Percentiles rank a stretch among this genome's conserved stretches.
phyloP scores from a whole-genome alignment of 768 basidiomycete genomes.

The Tephrocybe rancida region DNA sequence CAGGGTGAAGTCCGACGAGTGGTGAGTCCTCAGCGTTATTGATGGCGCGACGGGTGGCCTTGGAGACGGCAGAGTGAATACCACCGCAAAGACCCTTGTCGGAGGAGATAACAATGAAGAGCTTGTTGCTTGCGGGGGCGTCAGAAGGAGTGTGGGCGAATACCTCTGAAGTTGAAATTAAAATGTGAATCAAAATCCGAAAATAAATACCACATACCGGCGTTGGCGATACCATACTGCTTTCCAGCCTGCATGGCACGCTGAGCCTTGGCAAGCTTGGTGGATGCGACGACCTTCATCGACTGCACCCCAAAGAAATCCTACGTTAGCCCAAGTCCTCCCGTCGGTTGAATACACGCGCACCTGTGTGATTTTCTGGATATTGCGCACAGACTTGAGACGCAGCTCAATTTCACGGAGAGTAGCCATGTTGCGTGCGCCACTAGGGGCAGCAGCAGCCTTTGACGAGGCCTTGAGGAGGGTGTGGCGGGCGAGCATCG shows the following conservation, averaged over 20 bases:
- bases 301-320: constrained; percentile 51
- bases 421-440: constrained; percentile 91
- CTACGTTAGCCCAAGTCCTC: not conserved
- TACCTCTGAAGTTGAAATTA: constrained; percentile 61
- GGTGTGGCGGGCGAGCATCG: constrained; percentile 51
- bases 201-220: constrained; percentile 47
- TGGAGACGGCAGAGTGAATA: constrained; percentile 96
- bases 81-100: constrained; percentile 99
- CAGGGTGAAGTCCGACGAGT: constrained; percentile 39
- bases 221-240: constrained; percentile 89
- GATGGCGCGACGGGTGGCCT: constrained; percentile 79
- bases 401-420: constrained; percentile 97
- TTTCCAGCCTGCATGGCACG: constrained; percentile 91
- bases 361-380: constrained; percentile 99
- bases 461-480: constrained; percentile 41
- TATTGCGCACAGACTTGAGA: constrained; percentile 94
- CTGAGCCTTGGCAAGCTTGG: constrained; percentile 94
- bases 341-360: constrained; percentile 21
- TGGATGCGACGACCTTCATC: constrained; percentile 99
- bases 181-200: not conserved
- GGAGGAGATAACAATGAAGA: constrained; percentile 94
- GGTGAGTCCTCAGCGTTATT: constrained; percentile 52
- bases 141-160: constrained; percentile 79
- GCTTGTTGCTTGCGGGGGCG: constrained; percentile 70
- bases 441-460: constrained; percentile 43